These are phyloP conservation scores for Suillus ampliporus DNA, from an alignment of 768 basidiomycete genomes.

Conservation along the genomic window DNA sequence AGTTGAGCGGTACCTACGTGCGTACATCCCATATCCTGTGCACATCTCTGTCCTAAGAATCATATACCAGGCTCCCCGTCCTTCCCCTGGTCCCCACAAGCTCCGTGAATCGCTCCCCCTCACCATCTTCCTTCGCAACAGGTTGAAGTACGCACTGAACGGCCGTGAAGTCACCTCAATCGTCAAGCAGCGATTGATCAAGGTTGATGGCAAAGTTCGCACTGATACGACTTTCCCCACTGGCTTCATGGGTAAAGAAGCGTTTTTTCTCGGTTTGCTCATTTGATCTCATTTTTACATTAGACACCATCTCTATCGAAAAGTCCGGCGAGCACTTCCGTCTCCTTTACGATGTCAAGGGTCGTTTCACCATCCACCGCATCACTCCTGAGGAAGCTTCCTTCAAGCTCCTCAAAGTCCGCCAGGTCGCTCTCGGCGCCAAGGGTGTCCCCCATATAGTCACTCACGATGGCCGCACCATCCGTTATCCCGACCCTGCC, in stretches of 20 bases:
- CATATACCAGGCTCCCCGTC: slow-evolving; percentile 81
- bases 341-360: slow-evolving; percentile 98
- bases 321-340: slow-evolving; percentile 99
- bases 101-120: slow-evolving; percentile 98
- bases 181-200: slow-evolving; percentile 94
- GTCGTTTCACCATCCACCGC: slow-evolving; percentile 99
- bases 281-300: slow-evolving; percentile 8
- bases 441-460: slow-evolving; percentile 97
- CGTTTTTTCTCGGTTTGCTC: background rate
- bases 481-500: slow-evolving; percentile 97
- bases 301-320: slow-evolving; percentile 96
- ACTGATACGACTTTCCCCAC: slow-evolving; percentile 97
- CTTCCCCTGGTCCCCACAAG: slow-evolving; percentile 98
- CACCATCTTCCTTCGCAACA: slow-evolving; percentile 96
- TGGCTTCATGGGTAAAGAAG: slow-evolving; percentile 90
- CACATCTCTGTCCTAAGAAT: background rate
- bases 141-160: slow-evolving; percentile 98
- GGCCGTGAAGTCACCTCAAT: slow-evolving; percentile 96
- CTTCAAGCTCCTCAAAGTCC: slow-evolving; percentile 97
- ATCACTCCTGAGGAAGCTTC: slow-evolving; percentile 97
- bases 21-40: slow-evolving; percentile 35
- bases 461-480: slow-evolving; percentile 99
- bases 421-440: slow-evolving; percentile 87
- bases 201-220: slow-evolving; percentile 98
- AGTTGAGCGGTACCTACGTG: slow-evolving; percentile 94